Evolutionary conservation across 805 yeast species (phyloP).

Genomic region (Yueomyces sinensis): DNA sequence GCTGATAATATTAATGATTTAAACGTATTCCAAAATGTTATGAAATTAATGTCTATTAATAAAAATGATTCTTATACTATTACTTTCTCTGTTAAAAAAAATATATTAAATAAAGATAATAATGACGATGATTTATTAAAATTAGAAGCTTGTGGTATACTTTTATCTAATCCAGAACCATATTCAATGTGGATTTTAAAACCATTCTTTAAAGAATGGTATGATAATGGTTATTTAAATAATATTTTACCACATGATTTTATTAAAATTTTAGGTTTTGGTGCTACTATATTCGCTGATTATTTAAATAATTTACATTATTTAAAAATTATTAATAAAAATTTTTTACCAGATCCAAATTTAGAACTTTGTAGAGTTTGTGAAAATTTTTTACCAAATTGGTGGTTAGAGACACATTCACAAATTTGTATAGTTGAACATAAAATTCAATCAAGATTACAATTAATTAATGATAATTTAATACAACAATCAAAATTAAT

Average conservation of each 20-base stretch:
- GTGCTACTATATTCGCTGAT: slow-evolving; percentile 69
- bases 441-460: slow-evolving; percentile 64
- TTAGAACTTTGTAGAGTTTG: slow-evolving; percentile 83
- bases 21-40: slow-evolving; percentile 55
- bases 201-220: slow-evolving; percentile 37
- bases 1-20: slow-evolving; percentile 38
- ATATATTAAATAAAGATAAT: slow-evolving; percentile 4
- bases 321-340: slow-evolving; percentile 48
- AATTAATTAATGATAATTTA: slow-evolving; percentile 59
- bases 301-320: slow-evolving; percentile 57
- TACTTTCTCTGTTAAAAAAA: slow-evolving; percentile 36
- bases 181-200: slow-evolving; percentile 91
- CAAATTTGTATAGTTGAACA: slow-evolving; percentile 81
- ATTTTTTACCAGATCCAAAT: slow-evolving; percentile 63
- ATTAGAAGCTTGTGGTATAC: slow-evolving; percentile 87
- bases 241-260: slow-evolving; percentile 45
- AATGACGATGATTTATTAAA: slow-evolving; percentile 46
- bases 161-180: slow-evolving; percentile 51
- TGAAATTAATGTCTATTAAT: slow-evolving; percentile 54
- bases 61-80: slow-evolving; percentile 63
- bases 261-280: slow-evolving; percentile 74
- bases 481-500: slow-evolving; percentile 54
- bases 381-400: slow-evolving; percentile 79
- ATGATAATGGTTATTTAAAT: slow-evolving; percentile 10
- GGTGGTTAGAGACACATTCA: slow-evolving; percentile 93